phyloP scores from a whole-genome alignment of 495 filamentous ascomycete genomes.

The Clohesyomyces aquaticus region DNA sequence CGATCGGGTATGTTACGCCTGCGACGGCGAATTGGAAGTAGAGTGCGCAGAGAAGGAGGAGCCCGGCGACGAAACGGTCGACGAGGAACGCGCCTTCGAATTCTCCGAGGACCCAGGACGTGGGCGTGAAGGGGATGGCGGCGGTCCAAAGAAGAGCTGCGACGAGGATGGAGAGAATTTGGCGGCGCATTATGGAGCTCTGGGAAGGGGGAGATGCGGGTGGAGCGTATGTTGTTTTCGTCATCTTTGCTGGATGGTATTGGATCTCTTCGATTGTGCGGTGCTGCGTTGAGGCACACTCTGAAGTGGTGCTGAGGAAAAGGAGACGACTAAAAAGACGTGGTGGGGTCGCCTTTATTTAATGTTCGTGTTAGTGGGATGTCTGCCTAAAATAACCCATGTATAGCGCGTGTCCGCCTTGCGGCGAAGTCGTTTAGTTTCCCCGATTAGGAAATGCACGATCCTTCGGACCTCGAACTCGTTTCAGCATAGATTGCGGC shows the following conservation, averaged over 20 bases:
- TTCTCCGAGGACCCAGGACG: constrained; percentile 2
- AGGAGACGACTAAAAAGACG: too few species aligned
- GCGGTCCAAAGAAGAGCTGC: constrained; percentile 17
- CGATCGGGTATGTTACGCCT: neutral
- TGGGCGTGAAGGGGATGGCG: constrained; percentile 14
- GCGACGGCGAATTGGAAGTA: constrained; percentile 13
- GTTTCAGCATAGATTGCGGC: neutral
- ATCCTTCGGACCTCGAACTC: neutral
- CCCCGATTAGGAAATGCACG: neutral
- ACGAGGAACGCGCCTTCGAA: constrained; percentile 4
- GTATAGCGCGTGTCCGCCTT: neutral
- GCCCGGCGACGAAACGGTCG: constrained; percentile 16
- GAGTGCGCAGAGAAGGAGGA: constrained; percentile 8
- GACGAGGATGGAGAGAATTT: constrained; percentile 8
- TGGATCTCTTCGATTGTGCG: too few species aligned
- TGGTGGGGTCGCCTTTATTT: too few species aligned
- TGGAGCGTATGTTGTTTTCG: neutral
- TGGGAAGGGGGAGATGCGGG: neutral
- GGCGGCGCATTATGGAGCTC: constrained; percentile 2
- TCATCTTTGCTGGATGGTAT: too few species aligned
- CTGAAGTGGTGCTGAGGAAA: neutral
- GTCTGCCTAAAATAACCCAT: neutral
- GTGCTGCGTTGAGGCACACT: neutral
- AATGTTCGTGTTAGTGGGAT: too few species aligned
- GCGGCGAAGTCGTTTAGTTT: neutral